Evolutionary conservation across 306 rosid species (phyloP), one percentile per base, ranked within the genome.

Genomic region (Begonia loranthoides): DNA sequence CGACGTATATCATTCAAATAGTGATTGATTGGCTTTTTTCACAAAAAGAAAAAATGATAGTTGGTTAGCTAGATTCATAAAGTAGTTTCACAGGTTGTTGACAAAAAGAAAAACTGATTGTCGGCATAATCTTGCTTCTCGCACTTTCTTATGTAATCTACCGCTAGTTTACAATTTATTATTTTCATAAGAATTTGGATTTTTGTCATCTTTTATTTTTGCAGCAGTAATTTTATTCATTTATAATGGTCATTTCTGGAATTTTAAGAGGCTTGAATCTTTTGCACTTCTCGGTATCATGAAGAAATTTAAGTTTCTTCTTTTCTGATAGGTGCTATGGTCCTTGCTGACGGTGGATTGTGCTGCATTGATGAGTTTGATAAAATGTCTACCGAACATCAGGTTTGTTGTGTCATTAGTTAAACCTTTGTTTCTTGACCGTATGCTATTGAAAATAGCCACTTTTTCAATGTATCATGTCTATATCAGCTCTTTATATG

Each of bases 361-460:
- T 90, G 97, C 68, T 90, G 95, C 49, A 90, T 85, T 65, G 95
- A 85, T 36, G 94, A 85, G 66, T 90, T 90, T 12, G 97, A 85
- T 63, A 86, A 85, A 76, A 85, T 90, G 97, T 64, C 95, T 39
- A 50, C 85, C 15, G 97, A 82, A 76, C 97, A 90, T 80, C 97
- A 90, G 95, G 97, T 82, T 62, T 77, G 82, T 72, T 63, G 67
- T 39, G 58, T 50, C 17, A 54, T 62, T 40, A 56, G 55, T 56
- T 56, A 49, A 53, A 40, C 56, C 60, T 61, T 57, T 24, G 53
- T 59, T 55, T 45, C 62, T 52, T 51, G 47, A 60, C 50, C 65
- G 45, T 56, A 44, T 28, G 36, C 36, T 4, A 28, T 28, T 28
- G 36, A 28, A 28, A 4, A 5, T 28, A 28, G 6, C 8, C 36